Evolutionary conservation across 169 alveolate genomes (phyloP).

Genomic region (Plasmodium coatneyi): DNA sequence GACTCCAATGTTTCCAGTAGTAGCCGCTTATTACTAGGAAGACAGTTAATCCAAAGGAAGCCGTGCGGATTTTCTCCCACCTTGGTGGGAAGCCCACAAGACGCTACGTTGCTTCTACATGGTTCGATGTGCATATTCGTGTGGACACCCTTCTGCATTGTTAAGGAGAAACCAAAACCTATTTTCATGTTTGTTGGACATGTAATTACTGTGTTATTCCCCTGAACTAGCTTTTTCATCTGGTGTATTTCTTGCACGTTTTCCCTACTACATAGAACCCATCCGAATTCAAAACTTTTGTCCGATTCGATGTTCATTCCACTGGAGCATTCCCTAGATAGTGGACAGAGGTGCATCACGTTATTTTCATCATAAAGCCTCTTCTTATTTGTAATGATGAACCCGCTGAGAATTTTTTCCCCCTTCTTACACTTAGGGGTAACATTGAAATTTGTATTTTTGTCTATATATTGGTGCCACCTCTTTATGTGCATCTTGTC

Average conservation of each 20-base stretch:
- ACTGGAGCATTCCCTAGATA: slow-evolving; percentile 31
- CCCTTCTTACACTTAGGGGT: slow-evolving; percentile 32
- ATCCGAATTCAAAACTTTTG: slow-evolving; percentile 71
- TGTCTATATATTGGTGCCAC: slow-evolving; percentile 62
- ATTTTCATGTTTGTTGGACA: slow-evolving; percentile 71
- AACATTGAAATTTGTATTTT: slow-evolving; percentile 60
- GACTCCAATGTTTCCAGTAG: slow-evolving; percentile 47
- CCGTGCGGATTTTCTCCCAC: slow-evolving; percentile 14
- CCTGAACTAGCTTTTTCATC: slow-evolving; percentile 24
- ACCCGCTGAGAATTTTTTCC: slow-evolving; percentile 67
- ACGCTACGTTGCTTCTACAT: slow-evolving; percentile 41
- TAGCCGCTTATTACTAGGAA: slow-evolving; percentile 12
- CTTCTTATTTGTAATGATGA: slow-evolving; percentile 54
- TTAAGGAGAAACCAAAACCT: slow-evolving; percentile 70
- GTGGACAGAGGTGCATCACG: slow-evolving; percentile 57
- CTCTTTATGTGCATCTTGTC: slow-evolving; percentile 53
- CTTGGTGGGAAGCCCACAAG: not conserved
- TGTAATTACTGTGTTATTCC: slow-evolving; percentile 2
- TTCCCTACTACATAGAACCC: slow-evolving; percentile 67
- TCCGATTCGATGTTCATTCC: slow-evolving; percentile 53
- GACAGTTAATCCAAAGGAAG: slow-evolving; percentile 69
- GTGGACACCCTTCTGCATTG: slow-evolving; percentile 20
- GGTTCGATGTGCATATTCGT: slow-evolving; percentile 38
- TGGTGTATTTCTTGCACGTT: slow-evolving; percentile 51
- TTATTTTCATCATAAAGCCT: slow-evolving; percentile 3